Evolutionary conservation across 192 early-diverging fungal species (phyloP).

Genomic region (Mycoemilia scoparia): DNA sequence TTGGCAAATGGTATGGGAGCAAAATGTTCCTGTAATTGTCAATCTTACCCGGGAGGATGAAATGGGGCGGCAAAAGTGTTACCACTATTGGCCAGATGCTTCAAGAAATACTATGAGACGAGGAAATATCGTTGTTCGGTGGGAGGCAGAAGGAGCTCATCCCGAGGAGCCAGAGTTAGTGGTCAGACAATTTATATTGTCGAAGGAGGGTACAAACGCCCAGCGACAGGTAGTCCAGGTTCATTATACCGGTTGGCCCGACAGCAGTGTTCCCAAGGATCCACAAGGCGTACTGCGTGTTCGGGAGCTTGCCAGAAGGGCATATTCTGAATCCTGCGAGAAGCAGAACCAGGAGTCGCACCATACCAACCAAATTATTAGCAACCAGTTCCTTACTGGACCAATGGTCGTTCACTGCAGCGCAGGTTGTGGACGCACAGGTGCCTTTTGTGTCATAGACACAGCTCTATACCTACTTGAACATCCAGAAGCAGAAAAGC

Average conservation of each 20-base stretch:
- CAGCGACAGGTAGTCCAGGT: constrained; percentile 39
- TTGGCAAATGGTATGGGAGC: constrained; percentile 83
- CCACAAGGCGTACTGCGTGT: constrained; percentile 38
- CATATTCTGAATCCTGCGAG: constrained; percentile 10
- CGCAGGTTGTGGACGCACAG: constrained; percentile 74
- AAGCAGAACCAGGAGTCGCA: constrained; percentile 1
- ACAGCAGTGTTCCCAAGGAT: constrained; percentile 49
- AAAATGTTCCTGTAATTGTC: constrained; percentile 54
- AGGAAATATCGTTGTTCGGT: constrained; percentile 35
- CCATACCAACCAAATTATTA: constrained; percentile 3
- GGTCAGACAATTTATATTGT: constrained; percentile 32
- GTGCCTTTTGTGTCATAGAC: constrained; percentile 63
- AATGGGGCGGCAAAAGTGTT: constrained; percentile 52
- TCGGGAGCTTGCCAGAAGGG: constrained; percentile 30
- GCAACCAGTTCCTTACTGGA: constrained; percentile 2
- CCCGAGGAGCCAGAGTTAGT: constrained; percentile 34
- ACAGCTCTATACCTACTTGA: constrained; percentile 8
- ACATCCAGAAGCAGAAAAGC: too few species aligned
- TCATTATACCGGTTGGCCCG: constrained; percentile 68
- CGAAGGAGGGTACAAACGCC: constrained; percentile 6
- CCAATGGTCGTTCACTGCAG: constrained; percentile 73
- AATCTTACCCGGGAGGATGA: constrained; percentile 76
- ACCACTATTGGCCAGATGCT: constrained; percentile 66
- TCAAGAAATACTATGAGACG: constrained; percentile 20
- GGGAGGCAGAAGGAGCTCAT: constrained; percentile 29